Conservation (phyloP, 257 asterid species). For the Penstemon davidsonii region DNA sequence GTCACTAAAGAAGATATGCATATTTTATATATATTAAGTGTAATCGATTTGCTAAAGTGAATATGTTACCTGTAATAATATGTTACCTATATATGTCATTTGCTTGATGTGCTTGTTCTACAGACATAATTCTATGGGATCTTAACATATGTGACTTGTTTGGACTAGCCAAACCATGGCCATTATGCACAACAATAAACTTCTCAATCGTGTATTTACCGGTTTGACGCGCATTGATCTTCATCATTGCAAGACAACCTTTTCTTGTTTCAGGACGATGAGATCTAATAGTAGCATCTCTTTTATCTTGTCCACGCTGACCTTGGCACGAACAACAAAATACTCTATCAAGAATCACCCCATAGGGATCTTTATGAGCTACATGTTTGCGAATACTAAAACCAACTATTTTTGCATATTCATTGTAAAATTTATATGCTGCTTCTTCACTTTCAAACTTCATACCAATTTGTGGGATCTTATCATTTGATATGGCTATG, state of each 20-base stretch:
- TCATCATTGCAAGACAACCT: constrained; percentile 6
- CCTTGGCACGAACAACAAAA: constrained; percentile 16
- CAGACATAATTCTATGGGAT: not conserved
- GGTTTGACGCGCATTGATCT: not conserved
- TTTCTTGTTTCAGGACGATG: constrained; percentile 6
- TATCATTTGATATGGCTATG: too few relatives aligned
- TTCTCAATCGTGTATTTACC: not conserved
- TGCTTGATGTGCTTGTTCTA: not conserved
- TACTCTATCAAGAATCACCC: not conserved
- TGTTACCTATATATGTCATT: not conserved
- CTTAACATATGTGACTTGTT: not conserved
- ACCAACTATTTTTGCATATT: constrained; percentile 9
- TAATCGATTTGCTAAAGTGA: too few relatives aligned
- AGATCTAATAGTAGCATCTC: not conserved
- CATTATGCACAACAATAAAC: too few relatives aligned
- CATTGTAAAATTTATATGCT: not conserved
- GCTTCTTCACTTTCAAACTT: constrained; percentile 7
- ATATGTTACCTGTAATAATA: too few relatives aligned
- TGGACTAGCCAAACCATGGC: too few relatives aligned
- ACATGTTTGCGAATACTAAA: constrained; percentile 11
- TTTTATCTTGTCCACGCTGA: not conserved
- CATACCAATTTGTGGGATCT: constrained; percentile 12
- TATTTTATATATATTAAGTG: too few relatives aligned
- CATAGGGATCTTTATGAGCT: not conserved
- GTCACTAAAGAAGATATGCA: too few relatives aligned